These are phyloP conservation scores for Populus trichocarpa DNA, from an alignment of 441 rosid species.

Conservation along the genomic window DNA sequence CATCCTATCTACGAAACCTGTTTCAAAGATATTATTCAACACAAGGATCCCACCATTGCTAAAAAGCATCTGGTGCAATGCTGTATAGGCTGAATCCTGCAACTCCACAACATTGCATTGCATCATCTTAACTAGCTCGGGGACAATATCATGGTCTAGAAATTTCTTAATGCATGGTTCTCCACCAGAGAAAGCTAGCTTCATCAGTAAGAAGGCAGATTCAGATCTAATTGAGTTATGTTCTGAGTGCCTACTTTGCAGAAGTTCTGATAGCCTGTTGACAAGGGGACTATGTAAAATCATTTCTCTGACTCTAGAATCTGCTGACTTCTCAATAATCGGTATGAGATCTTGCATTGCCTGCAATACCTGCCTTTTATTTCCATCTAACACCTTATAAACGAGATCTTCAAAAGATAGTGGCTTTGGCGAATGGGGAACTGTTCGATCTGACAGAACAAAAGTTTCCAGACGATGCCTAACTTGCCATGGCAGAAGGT, in stretches of 20 bases:
- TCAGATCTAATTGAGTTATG: background rate
- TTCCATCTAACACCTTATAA: background rate
- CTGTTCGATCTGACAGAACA: background rate
- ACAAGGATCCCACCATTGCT: background rate
- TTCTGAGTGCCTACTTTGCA: background rate
- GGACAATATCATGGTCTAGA: background rate
- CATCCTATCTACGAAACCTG: background rate
- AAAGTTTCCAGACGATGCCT: background rate
- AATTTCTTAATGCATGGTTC: background rate
- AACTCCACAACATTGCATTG: background rate
- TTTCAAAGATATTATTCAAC: background rate
- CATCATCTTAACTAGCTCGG: background rate
- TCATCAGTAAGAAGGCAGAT: background rate
- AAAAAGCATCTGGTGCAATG: background rate
- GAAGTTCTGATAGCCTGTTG: background rate
- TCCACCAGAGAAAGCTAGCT: background rate
- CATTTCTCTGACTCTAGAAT: background rate
- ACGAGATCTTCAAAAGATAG: background rate
- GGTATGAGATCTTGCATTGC: background rate
- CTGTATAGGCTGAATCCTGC: background rate
- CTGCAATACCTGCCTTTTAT: background rate
- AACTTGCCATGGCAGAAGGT: background rate
- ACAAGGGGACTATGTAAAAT: background rate
- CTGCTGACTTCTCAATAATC: background rate
- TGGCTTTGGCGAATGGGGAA: background rate